These are phyloP conservation scores for Diutina catenulata DNA, from an alignment of 1,139 yeast genomes.

Conservation along the genomic window DNA sequence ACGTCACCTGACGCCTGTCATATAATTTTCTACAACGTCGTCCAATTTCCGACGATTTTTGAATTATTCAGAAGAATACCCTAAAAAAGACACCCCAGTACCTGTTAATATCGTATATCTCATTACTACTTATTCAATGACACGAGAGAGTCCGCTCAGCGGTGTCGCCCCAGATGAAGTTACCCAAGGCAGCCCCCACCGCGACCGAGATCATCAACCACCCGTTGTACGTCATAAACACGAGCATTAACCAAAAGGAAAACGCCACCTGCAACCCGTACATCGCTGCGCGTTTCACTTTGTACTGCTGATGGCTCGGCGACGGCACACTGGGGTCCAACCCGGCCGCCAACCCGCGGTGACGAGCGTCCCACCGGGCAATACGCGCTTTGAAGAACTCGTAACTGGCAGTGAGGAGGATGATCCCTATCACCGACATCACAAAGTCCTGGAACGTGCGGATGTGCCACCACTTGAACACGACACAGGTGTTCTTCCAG, in stretches of 20 bases:
- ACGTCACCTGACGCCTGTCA: no score
- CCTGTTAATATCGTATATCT: no score
- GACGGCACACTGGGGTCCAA: not conserved
- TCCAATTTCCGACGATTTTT: no score
- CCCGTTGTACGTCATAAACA: constrained; percentile 78
- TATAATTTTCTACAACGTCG: no score
- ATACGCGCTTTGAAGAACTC: constrained; percentile 35
- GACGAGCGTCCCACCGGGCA: constrained; percentile 7
- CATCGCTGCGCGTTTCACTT: constrained; percentile 20
- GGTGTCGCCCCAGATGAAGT: constrained; percentile 42
- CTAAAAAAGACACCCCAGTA: no score
- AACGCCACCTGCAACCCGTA: constrained; percentile 71
- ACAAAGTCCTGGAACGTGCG: constrained; percentile 39
- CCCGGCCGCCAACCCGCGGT: not conserved
- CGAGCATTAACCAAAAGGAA: constrained; percentile 66
- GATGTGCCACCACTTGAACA: constrained; percentile 74
- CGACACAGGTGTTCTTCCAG: constrained; percentile 58
- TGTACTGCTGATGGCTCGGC: not conserved
- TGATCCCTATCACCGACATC: constrained; percentile 39
- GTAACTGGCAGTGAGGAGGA: constrained; percentile 42
- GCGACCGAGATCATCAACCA: constrained; percentile 72
- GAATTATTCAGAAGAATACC: no score
- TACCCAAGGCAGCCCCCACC: constrained; percentile 57
- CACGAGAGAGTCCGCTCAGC: constrained; percentile 32
- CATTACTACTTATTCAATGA: constrained; percentile 19